These are phyloP conservation scores for Penicillium manginii DNA, from an alignment of 495 filamentous ascomycete genomes.

Conservation along the genomic window DNA sequence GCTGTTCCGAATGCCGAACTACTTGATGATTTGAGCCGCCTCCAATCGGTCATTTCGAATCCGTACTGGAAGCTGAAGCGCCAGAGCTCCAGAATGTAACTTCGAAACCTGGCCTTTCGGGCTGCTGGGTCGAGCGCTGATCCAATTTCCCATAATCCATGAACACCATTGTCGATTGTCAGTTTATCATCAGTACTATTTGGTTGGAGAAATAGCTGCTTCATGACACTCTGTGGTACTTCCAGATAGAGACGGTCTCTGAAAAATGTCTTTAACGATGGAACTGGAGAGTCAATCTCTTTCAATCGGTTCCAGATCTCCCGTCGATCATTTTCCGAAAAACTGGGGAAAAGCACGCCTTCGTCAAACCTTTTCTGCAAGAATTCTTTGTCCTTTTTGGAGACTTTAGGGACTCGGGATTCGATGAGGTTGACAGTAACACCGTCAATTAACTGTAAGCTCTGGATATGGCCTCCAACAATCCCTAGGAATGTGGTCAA, in stretches of 20 bases:
- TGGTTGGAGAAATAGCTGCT: not conserved
- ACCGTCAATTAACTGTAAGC: conserved; percentile 5
- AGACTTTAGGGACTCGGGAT: conserved; percentile 12
- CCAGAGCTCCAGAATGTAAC: conserved; percentile 7
- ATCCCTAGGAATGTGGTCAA: conserved; percentile 4
- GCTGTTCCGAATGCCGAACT: not conserved
- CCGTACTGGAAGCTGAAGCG: conserved; percentile 15
- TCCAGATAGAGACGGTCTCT: conserved; percentile 15
- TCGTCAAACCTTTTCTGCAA: not conserved
- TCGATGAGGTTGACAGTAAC: conserved; percentile 2
- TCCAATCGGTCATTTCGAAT: no score
- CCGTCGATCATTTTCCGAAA: no score
- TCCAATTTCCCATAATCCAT: not conserved
- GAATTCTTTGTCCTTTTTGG: conserved; percentile 3
- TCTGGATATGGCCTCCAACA: not conserved
- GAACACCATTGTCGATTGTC: conserved; percentile 11
- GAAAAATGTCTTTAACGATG: conserved; percentile 15
- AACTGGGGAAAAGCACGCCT: no score
- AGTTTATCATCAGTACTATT: not conserved
- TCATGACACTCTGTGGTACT: conserved; percentile 10
- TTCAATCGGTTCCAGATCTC: conserved; percentile 6
- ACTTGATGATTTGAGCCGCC: not conserved
- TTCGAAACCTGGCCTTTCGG: not conserved
- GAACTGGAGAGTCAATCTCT: conserved; percentile 11
- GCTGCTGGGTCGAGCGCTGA: not conserved